phyloP scores from a whole-genome alignment of 2,329 filamentous ascomycete species.

The Diaporthe aspalathi region DNA sequence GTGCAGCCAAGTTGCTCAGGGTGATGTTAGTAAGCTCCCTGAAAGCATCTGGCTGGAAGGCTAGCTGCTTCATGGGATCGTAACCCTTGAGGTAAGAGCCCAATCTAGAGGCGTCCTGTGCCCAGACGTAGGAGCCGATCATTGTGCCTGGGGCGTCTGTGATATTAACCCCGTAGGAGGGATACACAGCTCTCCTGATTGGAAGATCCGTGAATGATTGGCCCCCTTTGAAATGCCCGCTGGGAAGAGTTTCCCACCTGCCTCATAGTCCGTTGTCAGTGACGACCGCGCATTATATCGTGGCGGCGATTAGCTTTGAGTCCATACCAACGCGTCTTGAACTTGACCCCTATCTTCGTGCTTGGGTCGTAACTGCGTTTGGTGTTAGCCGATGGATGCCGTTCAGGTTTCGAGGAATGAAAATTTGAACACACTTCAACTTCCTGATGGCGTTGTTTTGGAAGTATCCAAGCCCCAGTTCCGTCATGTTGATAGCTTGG shows the following conservation, averaged over 20 bases:
- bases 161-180: conserved; percentile 46
- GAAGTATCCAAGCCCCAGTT: conserved; percentile 45
- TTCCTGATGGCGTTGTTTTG: conserved; percentile 47
- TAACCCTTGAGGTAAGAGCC: conserved; percentile 43
- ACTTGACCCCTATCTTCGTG: conserved; percentile 47
- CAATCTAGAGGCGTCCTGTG: conserved; percentile 44
- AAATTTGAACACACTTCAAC: conserved; percentile 41
- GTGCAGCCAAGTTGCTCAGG: conserved; percentile 40
- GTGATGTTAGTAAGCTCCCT: conserved; percentile 41
- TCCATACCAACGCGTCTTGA: conserved; percentile 45
- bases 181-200: conserved; percentile 49
- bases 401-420: not conserved
- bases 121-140: conserved; percentile 45
- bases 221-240: conserved; percentile 43
- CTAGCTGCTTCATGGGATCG: conserved; percentile 39
- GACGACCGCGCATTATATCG: not conserved
- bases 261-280: not conserved
- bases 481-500: conserved; percentile 44
- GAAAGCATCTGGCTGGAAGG: conserved; percentile 38
- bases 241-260: conserved; percentile 42
- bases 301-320: not conserved
- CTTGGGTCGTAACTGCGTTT: conserved; percentile 44
- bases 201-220: conserved; percentile 47
- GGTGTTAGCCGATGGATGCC: not conserved
- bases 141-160: conserved; percentile 42